phyloP scores from a whole-genome alignment of 2,329 filamentous ascomycete species.

The Paradendryphiella salina region DNA sequence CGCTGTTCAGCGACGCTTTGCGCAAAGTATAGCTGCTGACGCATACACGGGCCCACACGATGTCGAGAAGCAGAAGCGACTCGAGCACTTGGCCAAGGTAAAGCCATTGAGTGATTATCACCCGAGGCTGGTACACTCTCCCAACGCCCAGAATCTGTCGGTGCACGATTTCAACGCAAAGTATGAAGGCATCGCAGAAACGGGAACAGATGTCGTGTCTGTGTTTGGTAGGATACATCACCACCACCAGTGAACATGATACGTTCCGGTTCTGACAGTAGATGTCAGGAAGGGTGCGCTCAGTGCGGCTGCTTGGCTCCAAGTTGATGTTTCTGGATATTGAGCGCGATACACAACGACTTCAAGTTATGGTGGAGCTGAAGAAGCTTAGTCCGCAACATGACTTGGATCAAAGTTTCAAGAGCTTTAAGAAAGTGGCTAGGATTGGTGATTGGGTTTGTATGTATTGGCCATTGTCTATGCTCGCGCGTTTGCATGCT shows the following conservation, averaged over 20 bases:
- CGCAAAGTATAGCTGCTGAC: constrained; percentile 24
- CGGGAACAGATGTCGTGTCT: constrained; percentile 35
- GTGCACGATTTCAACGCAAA: constrained; percentile 37
- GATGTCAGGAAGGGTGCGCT: constrained; percentile 70
- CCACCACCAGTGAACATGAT: neutral
- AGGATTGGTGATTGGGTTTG: constrained; percentile 83
- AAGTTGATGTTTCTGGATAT: constrained; percentile 86
- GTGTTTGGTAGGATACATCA: constrained; percentile 39
- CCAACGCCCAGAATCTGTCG: constrained; percentile 25
- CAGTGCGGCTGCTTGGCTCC: constrained; percentile 70
- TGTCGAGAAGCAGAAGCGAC: constrained; percentile 56
- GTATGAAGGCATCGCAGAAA: constrained; percentile 35
- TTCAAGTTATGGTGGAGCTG: constrained; percentile 78
- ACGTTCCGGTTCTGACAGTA: constrained; percentile 28
- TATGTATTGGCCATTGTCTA: constrained; percentile 54
- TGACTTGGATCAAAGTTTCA: constrained; percentile 55
- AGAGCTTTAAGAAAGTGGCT: constrained; percentile 65
- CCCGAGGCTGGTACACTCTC: constrained; percentile 51
- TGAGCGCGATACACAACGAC: constrained; percentile 67
- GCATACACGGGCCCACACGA: constrained; percentile 43
- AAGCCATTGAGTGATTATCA: constrained; percentile 58
- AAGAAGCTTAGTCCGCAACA: constrained; percentile 51
- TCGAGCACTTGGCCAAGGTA: constrained; percentile 57
- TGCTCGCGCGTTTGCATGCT: constrained; percentile 13
- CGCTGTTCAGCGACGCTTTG: constrained; percentile 43